Evolutionary conservation across 163 green algal genomes (phyloP).

Genomic region (Botryococcus braunii): DNA sequence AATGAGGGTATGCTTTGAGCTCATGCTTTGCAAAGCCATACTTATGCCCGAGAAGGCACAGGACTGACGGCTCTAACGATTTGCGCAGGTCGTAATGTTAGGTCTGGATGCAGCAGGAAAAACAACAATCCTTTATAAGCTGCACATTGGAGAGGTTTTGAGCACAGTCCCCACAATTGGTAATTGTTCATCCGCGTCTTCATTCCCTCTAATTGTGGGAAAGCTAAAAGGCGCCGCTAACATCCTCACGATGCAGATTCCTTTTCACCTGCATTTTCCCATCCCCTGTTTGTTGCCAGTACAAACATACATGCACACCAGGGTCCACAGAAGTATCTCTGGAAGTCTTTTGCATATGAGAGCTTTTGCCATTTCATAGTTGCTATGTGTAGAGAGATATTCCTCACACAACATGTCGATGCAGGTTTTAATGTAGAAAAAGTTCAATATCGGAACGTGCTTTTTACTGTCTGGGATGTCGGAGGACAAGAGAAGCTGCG

Average conservation of each 20-base stretch:
- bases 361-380: no score
- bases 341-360: no score
- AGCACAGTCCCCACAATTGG: constrained; percentile 95
- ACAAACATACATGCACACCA: no score
- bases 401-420: background rate
- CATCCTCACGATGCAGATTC: background rate
- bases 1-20: constrained; percentile 43
- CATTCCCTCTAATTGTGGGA: background rate
- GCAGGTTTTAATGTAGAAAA: constrained; percentile 99
- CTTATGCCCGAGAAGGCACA: no score
- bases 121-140: constrained; percentile 85
- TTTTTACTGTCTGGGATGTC: constrained; percentile 98
- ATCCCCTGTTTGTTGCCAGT: no score
- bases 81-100: constrained; percentile 64
- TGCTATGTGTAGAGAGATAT: no score
- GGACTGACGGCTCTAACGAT: background rate
- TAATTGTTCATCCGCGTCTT: no score
- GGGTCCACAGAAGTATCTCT: no score
- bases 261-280: no score
- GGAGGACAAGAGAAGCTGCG: constrained; percentile 95
- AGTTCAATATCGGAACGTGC: constrained; percentile 98
- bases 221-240: background rate
- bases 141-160: constrained; percentile 84
- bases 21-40: no score
- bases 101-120: constrained; percentile 80